Percentiles rank a stretch among this genome's conserved stretches.
These are phyloP conservation scores for Candida sojae DNA, from an alignment of 1,139 yeast genomes.

Conservation along the genomic window DNA sequence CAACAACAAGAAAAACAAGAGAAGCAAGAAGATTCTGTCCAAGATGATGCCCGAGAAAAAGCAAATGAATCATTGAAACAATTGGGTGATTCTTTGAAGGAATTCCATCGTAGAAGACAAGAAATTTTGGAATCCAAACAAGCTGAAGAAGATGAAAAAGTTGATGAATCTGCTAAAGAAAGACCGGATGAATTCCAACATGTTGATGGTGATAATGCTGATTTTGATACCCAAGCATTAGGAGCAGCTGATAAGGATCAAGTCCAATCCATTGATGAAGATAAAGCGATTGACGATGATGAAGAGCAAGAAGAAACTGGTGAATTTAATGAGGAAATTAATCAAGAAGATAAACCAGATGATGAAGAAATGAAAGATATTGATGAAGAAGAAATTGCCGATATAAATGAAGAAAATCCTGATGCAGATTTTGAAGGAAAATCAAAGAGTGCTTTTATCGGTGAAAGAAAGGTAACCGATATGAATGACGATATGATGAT, in stretches of 20 bases:
- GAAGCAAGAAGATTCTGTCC: slow-evolving; percentile 31
- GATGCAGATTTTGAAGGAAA: slow-evolving; percentile 55
- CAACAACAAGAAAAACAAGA: slow-evolving; percentile 27
- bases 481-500: slow-evolving; percentile 26
- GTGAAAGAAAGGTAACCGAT: slow-evolving; percentile 54
- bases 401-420: slow-evolving; percentile 19
- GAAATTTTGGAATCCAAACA: slow-evolving; percentile 72
- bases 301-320: slow-evolving; percentile 22
- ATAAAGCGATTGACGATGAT: slow-evolving; percentile 77
- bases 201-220: slow-evolving; percentile 78
- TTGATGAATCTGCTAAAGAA: slow-evolving; percentile 53
- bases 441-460: slow-evolving; percentile 53
- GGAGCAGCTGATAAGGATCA: slow-evolving; percentile 89
- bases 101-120: slow-evolving; percentile 87
- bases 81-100: slow-evolving; percentile 87
- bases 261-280: slow-evolving; percentile 74
- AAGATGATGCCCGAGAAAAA: slow-evolving; percentile 66
- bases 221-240: slow-evolving; percentile 82
- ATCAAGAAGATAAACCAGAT: slow-evolving; percentile 23
- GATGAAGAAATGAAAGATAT: slow-evolving; percentile 18
- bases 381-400: slow-evolving; percentile 23
- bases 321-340: slow-evolving; percentile 21
- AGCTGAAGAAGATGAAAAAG: slow-evolving; percentile 37
- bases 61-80: slow-evolving; percentile 84
- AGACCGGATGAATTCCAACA: slow-evolving; percentile 92